These are phyloP conservation scores for Arthrinium puccinioides DNA, from an alignment of 2,329 filamentous ascomycete genomes.

Conservation along the genomic window DNA sequence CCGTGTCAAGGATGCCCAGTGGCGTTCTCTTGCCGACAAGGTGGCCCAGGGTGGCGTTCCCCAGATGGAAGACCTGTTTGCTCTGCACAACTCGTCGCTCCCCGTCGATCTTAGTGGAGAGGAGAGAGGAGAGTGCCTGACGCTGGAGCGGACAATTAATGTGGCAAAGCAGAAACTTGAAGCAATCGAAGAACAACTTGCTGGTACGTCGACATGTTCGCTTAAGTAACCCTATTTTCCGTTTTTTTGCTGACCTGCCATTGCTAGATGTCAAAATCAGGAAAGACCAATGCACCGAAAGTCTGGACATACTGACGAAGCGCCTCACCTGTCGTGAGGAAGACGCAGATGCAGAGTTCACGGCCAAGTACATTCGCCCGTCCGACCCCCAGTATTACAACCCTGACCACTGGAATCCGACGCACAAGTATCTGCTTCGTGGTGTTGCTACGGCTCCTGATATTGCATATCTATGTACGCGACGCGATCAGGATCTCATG, in stretches of 20 bases:
- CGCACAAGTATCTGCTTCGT: slow-evolving; percentile 39
- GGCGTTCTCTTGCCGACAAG: slow-evolving; percentile 15
- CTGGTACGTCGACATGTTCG: slow-evolving; percentile 22
- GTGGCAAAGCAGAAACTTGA: slow-evolving; percentile 24
- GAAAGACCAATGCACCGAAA: slow-evolving; percentile 10
- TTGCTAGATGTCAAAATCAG: slow-evolving; percentile 13
- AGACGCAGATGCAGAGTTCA: slow-evolving; percentile 18
- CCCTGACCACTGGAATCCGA: slow-evolving; percentile 30
- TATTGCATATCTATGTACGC: slow-evolving; percentile 43
- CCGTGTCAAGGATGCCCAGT: slow-evolving; percentile 17
- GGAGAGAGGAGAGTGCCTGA: slow-evolving; percentile 20
- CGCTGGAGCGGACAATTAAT: slow-evolving; percentile 25
- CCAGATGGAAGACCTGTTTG: slow-evolving; percentile 19
- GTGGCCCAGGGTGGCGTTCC: slow-evolving; percentile 12
- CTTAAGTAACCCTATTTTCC: neutral
- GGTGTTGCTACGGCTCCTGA: slow-evolving; percentile 41
- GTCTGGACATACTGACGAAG: slow-evolving; percentile 16
- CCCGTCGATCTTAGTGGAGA: slow-evolving; percentile 27
- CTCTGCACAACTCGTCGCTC: slow-evolving; percentile 31
- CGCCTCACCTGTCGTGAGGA: slow-evolving; percentile 22
- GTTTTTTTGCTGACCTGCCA: slow-evolving; percentile 6
- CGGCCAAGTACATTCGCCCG: slow-evolving; percentile 15
- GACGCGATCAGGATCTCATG: slow-evolving; percentile 32
- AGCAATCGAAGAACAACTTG: slow-evolving; percentile 23
- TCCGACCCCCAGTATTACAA: slow-evolving; percentile 14